Percentiles rank a stretch among this genome's conserved stretches.
phyloP scores from a whole-genome alignment of 495 filamentous ascomycete species.

The Penicillium coffeae region DNA sequence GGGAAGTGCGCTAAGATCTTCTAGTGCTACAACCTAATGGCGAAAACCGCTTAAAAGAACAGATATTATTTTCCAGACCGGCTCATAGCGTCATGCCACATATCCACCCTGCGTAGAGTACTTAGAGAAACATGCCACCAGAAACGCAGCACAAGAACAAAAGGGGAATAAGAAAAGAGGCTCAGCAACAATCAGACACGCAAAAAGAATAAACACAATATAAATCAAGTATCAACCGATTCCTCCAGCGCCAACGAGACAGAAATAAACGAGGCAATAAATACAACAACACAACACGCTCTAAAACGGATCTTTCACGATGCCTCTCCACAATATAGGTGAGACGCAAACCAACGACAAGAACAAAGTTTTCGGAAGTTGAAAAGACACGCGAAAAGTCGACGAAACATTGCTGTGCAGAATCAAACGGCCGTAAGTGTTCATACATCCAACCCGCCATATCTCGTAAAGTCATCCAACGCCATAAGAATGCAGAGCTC shows the following conservation, averaged over 20 bases:
- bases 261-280: slow-evolving; percentile 33
- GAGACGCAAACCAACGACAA: slow-evolving; percentile 31
- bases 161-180: slow-evolving; percentile 15
- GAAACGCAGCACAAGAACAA: slow-evolving; percentile 11
- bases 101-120: slow-evolving; percentile 2
- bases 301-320: slow-evolving; percentile 40
- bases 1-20: too few species aligned
- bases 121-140: slow-evolving; percentile 10
- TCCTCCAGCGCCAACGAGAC: neutral
- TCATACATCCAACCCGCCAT: slow-evolving; percentile 47
- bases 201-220: slow-evolving; percentile 6
- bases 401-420: slow-evolving; percentile 29
- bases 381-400: slow-evolving; percentile 14
- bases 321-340: slow-evolving; percentile 27
- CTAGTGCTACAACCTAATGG: too few species aligned
- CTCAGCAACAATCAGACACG: slow-evolving; percentile 8
- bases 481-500: slow-evolving; percentile 37
- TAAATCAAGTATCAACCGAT: neutral
- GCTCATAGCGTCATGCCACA: slow-evolving; percentile 7
- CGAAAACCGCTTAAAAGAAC: neutral
- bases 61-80: slow-evolving; percentile 17
- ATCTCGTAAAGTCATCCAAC: slow-evolving; percentile 42
- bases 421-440: slow-evolving; percentile 34
- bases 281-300: slow-evolving; percentile 43
- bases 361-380: slow-evolving; percentile 16